These are phyloP conservation scores for Lasiodiplodia sp. DNA, from an alignment of 2,329 filamentous ascomycete genomes.

Conservation along the genomic window DNA sequence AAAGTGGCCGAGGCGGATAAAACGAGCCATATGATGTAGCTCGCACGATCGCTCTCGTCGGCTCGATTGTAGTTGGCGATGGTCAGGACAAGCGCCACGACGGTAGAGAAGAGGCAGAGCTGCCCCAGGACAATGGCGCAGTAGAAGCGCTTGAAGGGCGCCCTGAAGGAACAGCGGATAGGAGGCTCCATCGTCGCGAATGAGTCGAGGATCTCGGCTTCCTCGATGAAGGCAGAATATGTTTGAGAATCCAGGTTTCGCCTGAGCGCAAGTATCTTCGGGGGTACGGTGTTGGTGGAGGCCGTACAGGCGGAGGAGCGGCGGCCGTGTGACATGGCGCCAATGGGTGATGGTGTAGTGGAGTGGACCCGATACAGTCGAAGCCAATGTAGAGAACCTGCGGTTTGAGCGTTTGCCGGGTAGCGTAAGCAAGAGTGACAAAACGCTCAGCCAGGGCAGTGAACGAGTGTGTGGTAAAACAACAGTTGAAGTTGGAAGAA, in stretches of 20 bases:
- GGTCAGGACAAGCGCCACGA: conserved; percentile 17
- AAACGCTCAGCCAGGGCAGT: conserved; percentile 3
- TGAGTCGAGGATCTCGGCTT: conserved; percentile 5
- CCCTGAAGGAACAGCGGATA: not conserved
- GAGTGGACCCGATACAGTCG: not conserved
- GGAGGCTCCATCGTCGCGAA: conserved; percentile 8
- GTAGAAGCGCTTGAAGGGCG: conserved; percentile 15
- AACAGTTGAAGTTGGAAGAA: conserved; percentile 16
- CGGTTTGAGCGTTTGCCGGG: not conserved
- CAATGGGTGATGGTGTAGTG: not conserved
- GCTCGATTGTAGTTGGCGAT: not conserved
- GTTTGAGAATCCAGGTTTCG: conserved; percentile 11
- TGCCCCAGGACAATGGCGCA: not conserved
- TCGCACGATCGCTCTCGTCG: too few relatives aligned
- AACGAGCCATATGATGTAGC: conserved; percentile 17
- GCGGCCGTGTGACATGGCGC: not conserved
- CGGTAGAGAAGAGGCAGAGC: conserved; percentile 17
- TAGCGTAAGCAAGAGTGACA: not conserved
- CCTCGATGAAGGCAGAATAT: conserved; percentile 10
- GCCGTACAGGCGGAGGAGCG: not conserved
- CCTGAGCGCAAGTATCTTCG: not conserved
- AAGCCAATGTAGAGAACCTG: not conserved
- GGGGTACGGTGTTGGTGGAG: not conserved
- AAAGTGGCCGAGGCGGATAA: conserved; percentile 3
- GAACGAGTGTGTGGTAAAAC: conserved; percentile 22